Evolutionary conservation across 306 rosid genomes (phyloP).

Genomic region (Hylodesmum podocarpum): DNA sequence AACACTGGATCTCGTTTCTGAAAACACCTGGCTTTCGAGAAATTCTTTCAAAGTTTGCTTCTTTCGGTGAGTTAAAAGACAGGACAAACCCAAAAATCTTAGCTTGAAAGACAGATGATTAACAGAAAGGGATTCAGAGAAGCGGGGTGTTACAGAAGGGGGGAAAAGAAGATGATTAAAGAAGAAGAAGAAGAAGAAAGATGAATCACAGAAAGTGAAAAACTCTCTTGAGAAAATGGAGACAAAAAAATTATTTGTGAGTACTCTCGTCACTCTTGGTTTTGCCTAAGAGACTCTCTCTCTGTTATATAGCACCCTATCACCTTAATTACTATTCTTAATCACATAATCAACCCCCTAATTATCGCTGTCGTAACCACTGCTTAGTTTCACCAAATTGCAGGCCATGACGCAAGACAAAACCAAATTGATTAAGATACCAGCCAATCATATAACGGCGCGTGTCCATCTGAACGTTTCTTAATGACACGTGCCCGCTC

Average conservation of each 20-base stretch:
- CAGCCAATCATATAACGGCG: neutral
- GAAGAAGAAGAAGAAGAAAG: neutral
- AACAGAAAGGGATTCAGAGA: slow-evolving; percentile 99
- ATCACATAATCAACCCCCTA: slow-evolving; percentile 9
- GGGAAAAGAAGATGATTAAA: slow-evolving; percentile 19
- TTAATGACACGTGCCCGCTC: slow-evolving; percentile 25
- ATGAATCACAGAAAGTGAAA: neutral
- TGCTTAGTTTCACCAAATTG: slow-evolving; percentile 21
- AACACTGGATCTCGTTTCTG: slow-evolving; percentile 98
- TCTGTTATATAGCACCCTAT: slow-evolving; percentile 38
- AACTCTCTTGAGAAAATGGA: slow-evolving; percentile 6
- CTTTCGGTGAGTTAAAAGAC: slow-evolving; percentile 44
- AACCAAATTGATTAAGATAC: neutral
- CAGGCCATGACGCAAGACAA: slow-evolving; percentile 33
- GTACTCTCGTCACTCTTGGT: slow-evolving; percentile 63
- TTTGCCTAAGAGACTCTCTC: neutral
- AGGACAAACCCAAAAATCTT: slow-evolving; percentile 89
- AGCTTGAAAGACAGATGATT: slow-evolving; percentile 92
- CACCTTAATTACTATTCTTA: slow-evolving; percentile 17
- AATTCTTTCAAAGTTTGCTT: slow-evolving; percentile 80
- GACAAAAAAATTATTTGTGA: slow-evolving; percentile 1
- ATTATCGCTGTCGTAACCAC: slow-evolving; percentile 33
- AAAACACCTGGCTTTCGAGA: slow-evolving; percentile 92
- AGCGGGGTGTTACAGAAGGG: slow-evolving; percentile 78
- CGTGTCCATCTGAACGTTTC: neutral